Evolutionary conservation across 352 stramenopile species (phyloP).

Genomic region (Pythium pyrilobum): DNA sequence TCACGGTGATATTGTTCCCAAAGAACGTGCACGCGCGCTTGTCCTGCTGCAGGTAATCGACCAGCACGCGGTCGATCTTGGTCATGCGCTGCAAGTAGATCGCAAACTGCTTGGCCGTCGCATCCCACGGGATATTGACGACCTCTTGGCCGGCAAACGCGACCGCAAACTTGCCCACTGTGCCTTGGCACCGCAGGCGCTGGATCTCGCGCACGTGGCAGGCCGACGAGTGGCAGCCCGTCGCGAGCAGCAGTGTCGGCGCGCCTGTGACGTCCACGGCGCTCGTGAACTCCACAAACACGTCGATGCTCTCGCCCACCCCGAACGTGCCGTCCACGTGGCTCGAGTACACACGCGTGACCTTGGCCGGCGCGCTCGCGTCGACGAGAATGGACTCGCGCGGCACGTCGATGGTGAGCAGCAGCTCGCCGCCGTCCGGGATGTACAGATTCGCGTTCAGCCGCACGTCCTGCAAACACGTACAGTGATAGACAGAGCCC

Average conservation of each 20-base stretch:
- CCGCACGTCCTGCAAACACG: slow-evolving; percentile 32
- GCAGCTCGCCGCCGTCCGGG: slow-evolving; percentile 59
- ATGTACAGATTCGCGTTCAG: slow-evolving; percentile 71
- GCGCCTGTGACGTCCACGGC: slow-evolving; percentile 48
- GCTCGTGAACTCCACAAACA: slow-evolving; percentile 73
- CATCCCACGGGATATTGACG: slow-evolving; percentile 65
- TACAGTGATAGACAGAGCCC: not conserved
- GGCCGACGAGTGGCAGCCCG: slow-evolving; percentile 39
- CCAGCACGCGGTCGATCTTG: slow-evolving; percentile 44
- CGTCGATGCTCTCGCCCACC: slow-evolving; percentile 50
- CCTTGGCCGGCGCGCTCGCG: slow-evolving; percentile 48
- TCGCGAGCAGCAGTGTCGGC: slow-evolving; percentile 44
- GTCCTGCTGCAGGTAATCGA: slow-evolving; percentile 60
- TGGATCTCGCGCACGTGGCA: slow-evolving; percentile 65
- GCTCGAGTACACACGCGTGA: slow-evolving; percentile 55
- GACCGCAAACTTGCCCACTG: slow-evolving; percentile 57
- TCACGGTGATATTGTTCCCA: slow-evolving; percentile 76
- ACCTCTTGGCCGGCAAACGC: slow-evolving; percentile 47
- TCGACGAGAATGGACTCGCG: slow-evolving; percentile 44
- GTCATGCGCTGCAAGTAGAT: slow-evolving; percentile 59
- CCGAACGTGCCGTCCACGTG: slow-evolving; percentile 41
- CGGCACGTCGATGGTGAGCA: slow-evolving; percentile 60
- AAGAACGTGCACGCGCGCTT: slow-evolving; percentile 64
- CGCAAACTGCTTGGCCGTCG: slow-evolving; percentile 33
- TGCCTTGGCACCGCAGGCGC: slow-evolving; percentile 50